Base-by-base conservation (phyloP, 1,284 basidiomycete genomes). In the Thecaphora thlaspeos region DNA sequence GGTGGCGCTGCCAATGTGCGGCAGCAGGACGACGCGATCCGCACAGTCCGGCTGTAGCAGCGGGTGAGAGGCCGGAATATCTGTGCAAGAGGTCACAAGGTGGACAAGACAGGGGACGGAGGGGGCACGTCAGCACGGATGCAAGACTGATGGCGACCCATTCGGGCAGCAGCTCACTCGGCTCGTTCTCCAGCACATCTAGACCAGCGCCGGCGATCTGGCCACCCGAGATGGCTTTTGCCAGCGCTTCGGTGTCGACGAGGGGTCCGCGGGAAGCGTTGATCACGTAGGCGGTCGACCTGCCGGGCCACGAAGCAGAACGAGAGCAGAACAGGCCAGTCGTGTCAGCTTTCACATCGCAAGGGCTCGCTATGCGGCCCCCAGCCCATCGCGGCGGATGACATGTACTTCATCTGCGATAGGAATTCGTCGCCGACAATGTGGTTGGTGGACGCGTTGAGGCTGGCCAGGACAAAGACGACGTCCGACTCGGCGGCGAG, bases 131-230 rank as follows among this genome's bases (percentile, higher is more conserved):
- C 28, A 40, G 34, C 14, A 3, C 37, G 37, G 38, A 19, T n/a
- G n/a, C n/a, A n/a, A n/a, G n/a, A n/a, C n/a, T n/a, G n/a, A n/a
- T n/a, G n/a, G n/a, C n/a, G n/a, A n/a, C n/a, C n/a, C 10, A 28
- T 19, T 19, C 12, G 2, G 2, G 14, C 4, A 61, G n/a, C n/a
- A n/a, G n/a, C 62, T 56, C 22, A 65, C 62, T 80, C 0, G 94
- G 94, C 78, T 98, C 94, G 28, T 90, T 90, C 63, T 92, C 90
- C 12, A 96, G 85, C 30, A 97, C 94, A 77, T 98, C 94, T 7
- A 98, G 73, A 0, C 90, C 94, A 0, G 94, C 94, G 21, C 87
- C 92, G 82, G 88, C 94, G 39, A 97, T 88, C 83, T 86, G 85
- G 2, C 84, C 84, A 58, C 87, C 84, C 43, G 81, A 80, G 41